Evolutionary conservation across 1,139 yeast species (phyloP), one percentile per base, ranked within the genome.

Genomic region (Scheffersomyces illinoinensis): DNA sequence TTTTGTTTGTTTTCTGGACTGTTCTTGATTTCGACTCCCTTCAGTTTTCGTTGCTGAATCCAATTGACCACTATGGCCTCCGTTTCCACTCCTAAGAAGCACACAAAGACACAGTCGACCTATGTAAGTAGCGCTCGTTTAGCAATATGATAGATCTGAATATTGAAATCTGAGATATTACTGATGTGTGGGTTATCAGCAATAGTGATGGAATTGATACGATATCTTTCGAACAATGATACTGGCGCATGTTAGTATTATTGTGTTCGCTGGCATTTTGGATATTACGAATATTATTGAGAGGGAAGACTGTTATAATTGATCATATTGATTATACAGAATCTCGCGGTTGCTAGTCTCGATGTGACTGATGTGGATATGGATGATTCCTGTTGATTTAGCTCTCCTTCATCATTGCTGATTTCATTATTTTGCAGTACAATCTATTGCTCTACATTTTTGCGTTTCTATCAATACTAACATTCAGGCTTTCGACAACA

Each of bases 401-500:
- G 17, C 10, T 12, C 17, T 33, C 17, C 3, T 33, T 8, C 4
- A 8, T 14, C 14, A 33, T 33, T 12, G 17, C 10, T 12, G 43
- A 33, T 33, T 33, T 33, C 43, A 14, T 8, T 33, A 10, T 33
- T 33, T 33, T 10, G 17, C 17, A 4, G 4, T 21, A 21, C 21
- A 4, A 21, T 21, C 21, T 21, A 3, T 21, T 21, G 21, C 43
- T 3, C 17, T 4, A 33, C 43, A 33, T 33, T 33, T 33, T 4
- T 21, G 21, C 21, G 4, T 21, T 21, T 21, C 4, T 21, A 4
- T 24, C 33, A 24, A 33, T 33, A 33, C 43, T 33, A 33, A 33
- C 43, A 33, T 33, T 24, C 73, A 89, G 87, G 97, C 97, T 26
- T 95, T 95, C 71, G 99, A 95, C 77, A 90, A 91, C 79, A 91